These are phyloP conservation scores for Colletotrichum sp. DNA, from an alignment of 2,329 filamentous ascomycete genomes.

Conservation along the genomic window DNA sequence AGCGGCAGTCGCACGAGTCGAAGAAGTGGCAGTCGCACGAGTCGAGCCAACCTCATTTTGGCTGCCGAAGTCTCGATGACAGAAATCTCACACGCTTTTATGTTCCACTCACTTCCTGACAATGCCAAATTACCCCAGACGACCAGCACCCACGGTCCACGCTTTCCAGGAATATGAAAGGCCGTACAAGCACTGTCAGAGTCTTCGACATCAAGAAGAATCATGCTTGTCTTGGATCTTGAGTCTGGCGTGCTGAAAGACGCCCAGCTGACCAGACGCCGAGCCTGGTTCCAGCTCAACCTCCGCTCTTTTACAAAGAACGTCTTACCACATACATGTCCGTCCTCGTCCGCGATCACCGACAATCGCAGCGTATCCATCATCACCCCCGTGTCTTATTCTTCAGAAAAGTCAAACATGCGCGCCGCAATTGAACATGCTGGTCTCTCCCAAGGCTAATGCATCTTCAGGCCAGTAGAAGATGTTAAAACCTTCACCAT, in stretches of 20 bases:
- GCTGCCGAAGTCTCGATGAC: too few species aligned
- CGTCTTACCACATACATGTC: neutral
- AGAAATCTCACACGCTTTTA: too few species aligned
- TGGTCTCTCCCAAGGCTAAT: neutral
- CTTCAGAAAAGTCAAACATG: neutral
- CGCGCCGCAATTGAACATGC: accelerated
- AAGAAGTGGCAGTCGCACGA: too few species aligned
- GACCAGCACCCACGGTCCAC: too few species aligned
- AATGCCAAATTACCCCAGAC: too few species aligned
- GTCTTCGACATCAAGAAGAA: neutral
- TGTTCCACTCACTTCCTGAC: too few species aligned
- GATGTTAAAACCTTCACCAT: too few species aligned
- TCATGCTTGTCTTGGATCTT: neutral
- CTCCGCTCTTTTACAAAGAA: accelerated
- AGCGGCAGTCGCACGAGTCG: too few species aligned
- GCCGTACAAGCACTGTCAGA: neutral
- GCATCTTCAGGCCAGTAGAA: too few species aligned
- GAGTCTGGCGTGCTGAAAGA: accelerated
- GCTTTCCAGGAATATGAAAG: neutral
- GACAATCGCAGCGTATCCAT: neutral
- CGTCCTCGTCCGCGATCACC: accelerated
- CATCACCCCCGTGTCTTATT: accelerated
- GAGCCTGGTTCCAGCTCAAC: too few species aligned
- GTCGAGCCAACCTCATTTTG: too few species aligned
- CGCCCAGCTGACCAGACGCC: neutral